phyloP scores from a whole-genome alignment of 805 yeast species.

The Yamadazyma kitorensis region DNA sequence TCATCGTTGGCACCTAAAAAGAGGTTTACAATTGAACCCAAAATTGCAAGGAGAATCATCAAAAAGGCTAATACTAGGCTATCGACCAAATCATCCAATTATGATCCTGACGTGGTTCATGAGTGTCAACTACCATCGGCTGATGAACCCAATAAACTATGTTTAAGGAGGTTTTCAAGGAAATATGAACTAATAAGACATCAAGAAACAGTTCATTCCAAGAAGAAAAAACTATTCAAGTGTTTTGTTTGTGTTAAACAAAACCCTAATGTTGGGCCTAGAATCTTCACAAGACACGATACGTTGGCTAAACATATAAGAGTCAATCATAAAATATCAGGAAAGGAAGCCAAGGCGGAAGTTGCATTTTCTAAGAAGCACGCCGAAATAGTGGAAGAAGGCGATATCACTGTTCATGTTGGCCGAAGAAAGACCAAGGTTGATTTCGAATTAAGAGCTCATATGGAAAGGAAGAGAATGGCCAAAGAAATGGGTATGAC shows the following conservation, averaged over 20 bases:
- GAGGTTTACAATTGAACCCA: conserved; percentile 12
- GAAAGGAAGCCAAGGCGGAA: conserved; percentile 47
- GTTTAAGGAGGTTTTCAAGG: conserved; percentile 42
- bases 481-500: conserved; percentile 14
- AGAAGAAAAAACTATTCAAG: conserved; percentile 77
- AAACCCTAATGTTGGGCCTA: conserved; percentile 51
- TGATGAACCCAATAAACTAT: conserved; percentile 38
- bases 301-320: conserved; percentile 87
- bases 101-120: conserved; percentile 46
- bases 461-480: conserved; percentile 35
- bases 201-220: conserved; percentile 94
- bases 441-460: conserved; percentile 44
- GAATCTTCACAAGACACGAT: conserved; percentile 91
- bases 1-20: conserved; percentile 8
- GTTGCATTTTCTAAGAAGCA: conserved; percentile 45
- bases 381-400: conserved; percentile 48
- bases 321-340: conserved; percentile 44
- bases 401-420: conserved; percentile 45
- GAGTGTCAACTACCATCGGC: conserved; percentile 46
- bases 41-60: conserved; percentile 9
- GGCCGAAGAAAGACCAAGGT: conserved; percentile 46
- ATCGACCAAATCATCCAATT: conserved; percentile 35
- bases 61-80: conserved; percentile 12
- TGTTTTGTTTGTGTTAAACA: conserved; percentile 84
- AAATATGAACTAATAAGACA: conserved; percentile 94